Conservation (phyloP, 2,329 filamentous ascomycete species). For the Mycosphaerella sp. region DNA sequence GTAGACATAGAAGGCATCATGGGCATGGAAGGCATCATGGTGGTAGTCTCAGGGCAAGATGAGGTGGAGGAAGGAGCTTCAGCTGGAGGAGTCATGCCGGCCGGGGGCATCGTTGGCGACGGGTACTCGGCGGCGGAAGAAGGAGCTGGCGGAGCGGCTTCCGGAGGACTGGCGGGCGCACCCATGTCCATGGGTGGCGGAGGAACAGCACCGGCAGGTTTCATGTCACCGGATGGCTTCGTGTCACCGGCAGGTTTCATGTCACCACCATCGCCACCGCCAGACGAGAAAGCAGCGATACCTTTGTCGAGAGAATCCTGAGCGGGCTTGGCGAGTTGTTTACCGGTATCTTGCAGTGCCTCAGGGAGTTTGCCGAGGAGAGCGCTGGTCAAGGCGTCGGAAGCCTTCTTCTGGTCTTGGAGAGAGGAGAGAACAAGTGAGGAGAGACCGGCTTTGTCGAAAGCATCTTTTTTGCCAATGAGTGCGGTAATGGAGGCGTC, state of each 20-base stretch:
- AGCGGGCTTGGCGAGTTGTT: constrained; percentile 8
- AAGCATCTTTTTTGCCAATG: constrained; percentile 7
- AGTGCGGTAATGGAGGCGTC: constrained; percentile 9
- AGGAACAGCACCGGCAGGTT: too few relatives aligned
- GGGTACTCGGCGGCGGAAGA: too few relatives aligned
- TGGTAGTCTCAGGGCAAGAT: not conserved
- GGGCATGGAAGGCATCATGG: not conserved
- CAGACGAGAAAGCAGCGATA: constrained; percentile 8
- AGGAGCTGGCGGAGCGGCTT: too few relatives aligned
- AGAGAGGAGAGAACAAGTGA: constrained; percentile 6
- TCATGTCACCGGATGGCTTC: too few relatives aligned
- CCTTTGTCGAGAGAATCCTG: constrained; percentile 6
- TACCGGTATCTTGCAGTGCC: constrained; percentile 9
- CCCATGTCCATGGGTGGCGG: too few relatives aligned
- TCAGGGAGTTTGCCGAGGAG: constrained; percentile 11
- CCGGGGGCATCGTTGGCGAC: too few relatives aligned
- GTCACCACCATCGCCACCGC: not conserved
- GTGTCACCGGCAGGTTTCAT: too few relatives aligned
- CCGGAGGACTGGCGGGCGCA: too few relatives aligned
- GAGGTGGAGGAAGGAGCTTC: too few relatives aligned
- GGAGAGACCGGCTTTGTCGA: constrained; percentile 2
- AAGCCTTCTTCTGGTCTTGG: constrained; percentile 1
- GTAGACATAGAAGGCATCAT: not conserved
- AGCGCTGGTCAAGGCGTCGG: constrained; percentile 1
- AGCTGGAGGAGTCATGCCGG: too few relatives aligned